Evolutionary conservation across 208 protist genomes (phyloP).

Genomic region (Strigomonas culicis): DNA sequence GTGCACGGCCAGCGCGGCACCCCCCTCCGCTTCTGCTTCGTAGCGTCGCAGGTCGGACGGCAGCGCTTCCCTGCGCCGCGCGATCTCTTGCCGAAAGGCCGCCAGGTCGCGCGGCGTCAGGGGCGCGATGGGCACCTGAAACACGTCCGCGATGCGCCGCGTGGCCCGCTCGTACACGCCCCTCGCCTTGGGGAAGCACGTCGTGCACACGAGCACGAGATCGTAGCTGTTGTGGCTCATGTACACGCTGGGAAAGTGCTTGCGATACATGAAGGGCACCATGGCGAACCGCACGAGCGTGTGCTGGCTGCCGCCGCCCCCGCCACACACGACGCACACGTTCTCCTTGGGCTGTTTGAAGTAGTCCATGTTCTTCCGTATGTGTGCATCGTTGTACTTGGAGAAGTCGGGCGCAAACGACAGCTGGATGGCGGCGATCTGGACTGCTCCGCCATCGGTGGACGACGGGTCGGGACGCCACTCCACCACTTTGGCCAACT

Average conservation of each 20-base stretch:
- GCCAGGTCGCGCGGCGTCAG: conserved; percentile 13
- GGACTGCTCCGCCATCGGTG: background rate
- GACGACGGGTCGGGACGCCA: conserved; percentile 18
- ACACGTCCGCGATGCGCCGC: conserved; percentile 26
- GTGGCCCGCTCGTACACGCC: conserved; percentile 29
- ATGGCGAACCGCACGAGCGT: conserved; percentile 54
- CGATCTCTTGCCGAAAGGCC: background rate
- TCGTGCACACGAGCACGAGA: conserved; percentile 50
- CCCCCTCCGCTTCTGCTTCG: background rate
- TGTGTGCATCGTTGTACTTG: conserved; percentile 56
- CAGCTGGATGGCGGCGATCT: conserved; percentile 49
- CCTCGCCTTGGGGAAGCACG: conserved; percentile 41
- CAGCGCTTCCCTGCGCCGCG: background rate
- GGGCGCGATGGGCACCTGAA: conserved; percentile 39
- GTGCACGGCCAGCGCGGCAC: background rate
- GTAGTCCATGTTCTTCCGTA: conserved; percentile 59
- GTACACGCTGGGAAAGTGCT: conserved; percentile 66
- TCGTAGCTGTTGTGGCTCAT: conserved; percentile 80
- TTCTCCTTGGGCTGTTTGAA: conserved; percentile 59
- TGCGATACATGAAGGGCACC: conserved; percentile 54
- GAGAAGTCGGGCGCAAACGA: conserved; percentile 48
- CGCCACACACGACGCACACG: conserved; percentile 51
- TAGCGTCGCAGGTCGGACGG: background rate
- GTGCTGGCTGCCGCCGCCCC: conserved; percentile 1
- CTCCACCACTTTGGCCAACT: conserved; percentile 39